Base-by-base conservation (phyloP, 2,329 filamentous ascomycete species). In the Aureobasidium zeae region DNA sequence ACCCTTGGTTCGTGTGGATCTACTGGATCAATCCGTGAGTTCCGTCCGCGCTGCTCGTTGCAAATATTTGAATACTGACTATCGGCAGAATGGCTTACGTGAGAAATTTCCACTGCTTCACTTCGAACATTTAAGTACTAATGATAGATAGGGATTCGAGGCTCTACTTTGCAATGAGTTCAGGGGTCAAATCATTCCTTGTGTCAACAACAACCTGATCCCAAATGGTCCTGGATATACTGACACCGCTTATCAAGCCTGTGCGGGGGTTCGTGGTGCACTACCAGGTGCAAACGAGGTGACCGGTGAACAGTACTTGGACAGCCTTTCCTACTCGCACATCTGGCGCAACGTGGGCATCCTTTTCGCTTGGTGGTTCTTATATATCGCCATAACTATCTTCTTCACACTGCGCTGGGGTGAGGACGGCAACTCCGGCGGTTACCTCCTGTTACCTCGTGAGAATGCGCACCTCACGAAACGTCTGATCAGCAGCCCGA, bases 281-380 rank as follows among this genome's bases (percentile, higher is more conserved):
- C 66, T 72, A 1, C 59, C 73, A 0, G 79, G 78, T 0, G 61
- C 68, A 31, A 52, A 55, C 3, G 71, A 65, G 1, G 73, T 84
- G 4, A 74, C 64, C 13, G 80, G 81, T 2, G 77, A 81, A 47
- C 65, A 69, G 1, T 84, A 75, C 51, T 75, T 83, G 4, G 56
- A 52, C 0, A 72, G 69, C 2, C 61, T 83, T 0, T 73, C 72
- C 0, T 68, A 65, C 52, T 59, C 57, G 3, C 63, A 68, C 35
- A 59, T 63, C 15, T 62, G 58, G 58, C 55, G 81, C 8, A 85
- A 86, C 55, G 71, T 83, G 46, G 81, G 81, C 1, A 82, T 86
- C 44, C 53, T 80, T 30, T 79, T 75, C 69, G 76, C 70, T 0
- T 82, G 70, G 69, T 81, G 77, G 75, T 68, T 59, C 6, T 57